These are phyloP conservation scores for Trichoderma sp. DNA, from an alignment of 2,329 filamentous ascomycete genomes.

Conservation along the genomic window DNA sequence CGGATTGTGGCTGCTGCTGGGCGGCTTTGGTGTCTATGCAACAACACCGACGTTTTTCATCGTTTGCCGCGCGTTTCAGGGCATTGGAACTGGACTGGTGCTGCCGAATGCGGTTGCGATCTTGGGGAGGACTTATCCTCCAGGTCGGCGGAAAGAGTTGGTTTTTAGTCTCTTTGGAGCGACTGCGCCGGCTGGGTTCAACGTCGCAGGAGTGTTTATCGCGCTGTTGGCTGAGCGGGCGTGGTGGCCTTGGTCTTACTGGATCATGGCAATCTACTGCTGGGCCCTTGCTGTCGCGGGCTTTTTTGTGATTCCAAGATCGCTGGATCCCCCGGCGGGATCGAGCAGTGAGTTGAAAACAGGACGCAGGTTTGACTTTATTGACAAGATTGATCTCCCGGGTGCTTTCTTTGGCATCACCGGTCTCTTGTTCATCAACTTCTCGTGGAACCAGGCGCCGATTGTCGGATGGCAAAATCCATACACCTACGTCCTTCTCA, in stretches of 20 bases:
- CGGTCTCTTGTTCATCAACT: slow-evolving; percentile 61
- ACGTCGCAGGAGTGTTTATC: slow-evolving; percentile 39
- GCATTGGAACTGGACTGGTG: slow-evolving; percentile 58
- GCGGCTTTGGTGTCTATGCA: slow-evolving; percentile 42
- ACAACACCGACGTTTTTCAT: slow-evolving; percentile 48
- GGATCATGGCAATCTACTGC: slow-evolving; percentile 41
- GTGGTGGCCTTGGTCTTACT: slow-evolving; percentile 52
- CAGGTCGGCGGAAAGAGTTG: slow-evolving; percentile 41
- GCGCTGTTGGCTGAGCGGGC: slow-evolving; percentile 31
- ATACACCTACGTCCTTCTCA: slow-evolving; percentile 57
- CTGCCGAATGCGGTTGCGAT: slow-evolving; percentile 63
- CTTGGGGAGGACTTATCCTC: slow-evolving; percentile 55
- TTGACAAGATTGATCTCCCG: slow-evolving; percentile 40
- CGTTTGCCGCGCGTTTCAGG: slow-evolving; percentile 55
- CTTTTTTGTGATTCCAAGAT: slow-evolving; percentile 38
- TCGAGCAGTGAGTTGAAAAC: neutral
- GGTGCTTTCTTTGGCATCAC: slow-evolving; percentile 50
- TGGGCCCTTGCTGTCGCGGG: slow-evolving; percentile 36
- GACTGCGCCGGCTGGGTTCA: slow-evolving; percentile 40
- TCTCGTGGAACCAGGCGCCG: slow-evolving; percentile 65
- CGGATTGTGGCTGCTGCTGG: slow-evolving; percentile 51
- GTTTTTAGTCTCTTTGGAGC: slow-evolving; percentile 44
- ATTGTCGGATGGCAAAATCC: slow-evolving; percentile 58
- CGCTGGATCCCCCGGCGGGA: slow-evolving; percentile 15
- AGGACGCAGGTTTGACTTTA: slow-evolving; percentile 19